Evolutionary conservation across 345 rosid genomes (phyloP).

Genomic region (Brassica carinata): DNA sequence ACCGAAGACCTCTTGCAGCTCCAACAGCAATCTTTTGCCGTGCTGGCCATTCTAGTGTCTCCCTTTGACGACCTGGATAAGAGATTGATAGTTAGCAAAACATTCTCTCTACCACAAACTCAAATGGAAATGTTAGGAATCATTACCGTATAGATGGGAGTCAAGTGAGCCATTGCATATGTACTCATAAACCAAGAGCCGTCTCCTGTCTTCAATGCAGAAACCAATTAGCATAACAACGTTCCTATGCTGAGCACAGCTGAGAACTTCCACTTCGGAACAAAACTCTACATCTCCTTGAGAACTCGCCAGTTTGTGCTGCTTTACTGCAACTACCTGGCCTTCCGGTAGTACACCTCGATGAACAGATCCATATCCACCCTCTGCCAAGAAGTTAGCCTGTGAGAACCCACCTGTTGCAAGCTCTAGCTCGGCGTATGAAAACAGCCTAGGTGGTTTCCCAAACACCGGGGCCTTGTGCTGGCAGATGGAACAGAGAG

Average conservation of each 20-base stretch:
- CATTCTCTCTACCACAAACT: constrained; percentile 12
- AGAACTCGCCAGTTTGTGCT: constrained; percentile 96
- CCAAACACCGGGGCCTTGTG: constrained; percentile 98
- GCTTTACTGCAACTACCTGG: constrained; percentile 98
- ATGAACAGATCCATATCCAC: constrained; percentile 99
- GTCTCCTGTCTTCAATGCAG: constrained; percentile 93
- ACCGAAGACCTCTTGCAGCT: constrained; percentile 96
- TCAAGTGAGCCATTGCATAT: constrained; percentile 98
- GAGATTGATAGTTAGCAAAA: constrained; percentile 9
- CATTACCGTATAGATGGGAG: constrained; percentile 86
- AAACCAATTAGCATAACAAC: constrained; percentile 97
- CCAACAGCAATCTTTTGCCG: constrained; percentile 96
- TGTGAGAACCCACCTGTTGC: constrained; percentile 98
- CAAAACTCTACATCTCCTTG: constrained; percentile 99
- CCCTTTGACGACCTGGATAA: constrained; percentile 64
- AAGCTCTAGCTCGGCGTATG: constrained; percentile 92
- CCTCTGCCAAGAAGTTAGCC: constrained; percentile 98
- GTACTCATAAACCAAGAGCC: constrained; percentile 92
- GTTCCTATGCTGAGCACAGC: constrained; percentile 98
- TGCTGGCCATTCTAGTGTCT: constrained; percentile 83
- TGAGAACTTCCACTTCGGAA: constrained; percentile 97
- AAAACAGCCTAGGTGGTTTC: constrained; percentile 94
- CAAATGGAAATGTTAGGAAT: not conserved
- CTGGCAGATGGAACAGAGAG: constrained; percentile 96
- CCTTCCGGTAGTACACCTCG: constrained; percentile 96